A percentile compares a stretch with the other conserved stretches of the same genome.
Evolutionary conservation across 768 basidiomycete species (phyloP).

Genomic region (Collybiopsis luxurians): DNA sequence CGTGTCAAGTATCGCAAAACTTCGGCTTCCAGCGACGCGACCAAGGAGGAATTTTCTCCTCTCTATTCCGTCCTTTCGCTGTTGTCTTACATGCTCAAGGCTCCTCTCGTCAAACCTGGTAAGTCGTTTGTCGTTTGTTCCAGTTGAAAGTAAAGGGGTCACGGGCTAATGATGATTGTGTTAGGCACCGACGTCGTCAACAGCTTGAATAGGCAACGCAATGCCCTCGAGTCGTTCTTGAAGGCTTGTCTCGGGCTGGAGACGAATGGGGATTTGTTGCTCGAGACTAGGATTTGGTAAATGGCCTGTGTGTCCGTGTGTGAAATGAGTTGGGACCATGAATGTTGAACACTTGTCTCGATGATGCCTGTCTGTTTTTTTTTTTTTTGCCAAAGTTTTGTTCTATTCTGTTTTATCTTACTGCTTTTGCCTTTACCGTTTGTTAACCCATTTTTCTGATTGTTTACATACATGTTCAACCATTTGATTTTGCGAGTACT

Average conservation of each 20-base stretch:
- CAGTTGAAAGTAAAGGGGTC: no score
- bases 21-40: slow-evolving; percentile 26
- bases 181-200: slow-evolving; percentile 89
- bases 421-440: no score
- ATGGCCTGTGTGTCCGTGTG: slow-evolving; percentile 11
- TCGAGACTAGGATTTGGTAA: slow-evolving; percentile 89
- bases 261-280: slow-evolving; percentile 76
- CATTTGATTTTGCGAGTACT: no score
- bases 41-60: slow-evolving; percentile 66
- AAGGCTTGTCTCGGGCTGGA: slow-evolving; percentile 94
- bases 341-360: no score
- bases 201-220: slow-evolving; percentile 91
- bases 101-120: slow-evolving; percentile 94
- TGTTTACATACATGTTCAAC: no score
- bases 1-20: slow-evolving; percentile 83
- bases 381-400: no score
- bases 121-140: slow-evolving; percentile 15
- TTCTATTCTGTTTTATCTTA: no score
- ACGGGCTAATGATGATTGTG: no score
- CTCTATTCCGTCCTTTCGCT: slow-evolving; percentile 92
- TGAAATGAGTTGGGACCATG: no score
- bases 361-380: no score
- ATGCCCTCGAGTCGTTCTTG: slow-evolving; percentile 89
- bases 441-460: no score
- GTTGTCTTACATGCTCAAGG: slow-evolving; percentile 97